These are phyloP conservation scores for Cytospora paraplurivora DNA, from an alignment of 2,329 filamentous ascomycete species.

Conservation along the genomic window DNA sequence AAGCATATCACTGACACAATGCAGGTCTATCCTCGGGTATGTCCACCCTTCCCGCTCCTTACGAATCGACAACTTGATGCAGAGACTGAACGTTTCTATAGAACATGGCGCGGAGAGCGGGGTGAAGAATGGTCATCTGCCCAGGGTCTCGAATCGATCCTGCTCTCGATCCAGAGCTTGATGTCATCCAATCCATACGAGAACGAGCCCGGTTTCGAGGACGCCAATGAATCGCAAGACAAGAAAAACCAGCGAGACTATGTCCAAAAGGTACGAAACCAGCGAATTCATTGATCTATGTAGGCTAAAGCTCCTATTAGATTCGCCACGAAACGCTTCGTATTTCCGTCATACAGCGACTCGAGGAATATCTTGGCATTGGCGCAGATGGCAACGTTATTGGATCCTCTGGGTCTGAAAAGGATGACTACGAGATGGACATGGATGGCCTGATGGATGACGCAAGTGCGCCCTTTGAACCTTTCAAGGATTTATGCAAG, in stretches of 20 bases:
- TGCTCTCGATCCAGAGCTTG: slow-evolving; percentile 94
- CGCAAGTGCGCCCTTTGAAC: slow-evolving; percentile 66
- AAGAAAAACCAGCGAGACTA: slow-evolving; percentile 76
- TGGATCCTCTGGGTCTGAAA: slow-evolving; percentile 37
- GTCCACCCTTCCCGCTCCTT: slow-evolving; percentile 24
- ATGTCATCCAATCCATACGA: slow-evolving; percentile 94
- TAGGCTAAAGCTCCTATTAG: slow-evolving; percentile 44
- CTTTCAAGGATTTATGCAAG: slow-evolving; percentile 89
- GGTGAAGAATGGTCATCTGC: slow-evolving; percentile 97
- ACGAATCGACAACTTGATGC: slow-evolving; percentile 24
- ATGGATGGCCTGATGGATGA: slow-evolving; percentile 53
- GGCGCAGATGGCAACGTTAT: slow-evolving; percentile 49
- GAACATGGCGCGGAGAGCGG: slow-evolving; percentile 88
- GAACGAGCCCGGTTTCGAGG: slow-evolving; percentile 93
- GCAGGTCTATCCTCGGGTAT: slow-evolving; percentile 83
- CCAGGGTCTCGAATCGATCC: slow-evolving; percentile 89
- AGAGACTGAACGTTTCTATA: slow-evolving; percentile 40
- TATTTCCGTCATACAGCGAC: slow-evolving; percentile 79
- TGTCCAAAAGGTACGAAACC: slow-evolving; percentile 67
- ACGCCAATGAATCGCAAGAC: slow-evolving; percentile 67
- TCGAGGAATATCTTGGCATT: slow-evolving; percentile 78
- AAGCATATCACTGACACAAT: slow-evolving; percentile 28
- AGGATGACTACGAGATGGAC: slow-evolving; percentile 50
- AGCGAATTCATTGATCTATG: neutral
- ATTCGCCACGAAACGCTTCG: slow-evolving; percentile 89